phyloP scores from a whole-genome alignment of 2,329 filamentous ascomycete species.

The Paramyrothecium sp. region DNA sequence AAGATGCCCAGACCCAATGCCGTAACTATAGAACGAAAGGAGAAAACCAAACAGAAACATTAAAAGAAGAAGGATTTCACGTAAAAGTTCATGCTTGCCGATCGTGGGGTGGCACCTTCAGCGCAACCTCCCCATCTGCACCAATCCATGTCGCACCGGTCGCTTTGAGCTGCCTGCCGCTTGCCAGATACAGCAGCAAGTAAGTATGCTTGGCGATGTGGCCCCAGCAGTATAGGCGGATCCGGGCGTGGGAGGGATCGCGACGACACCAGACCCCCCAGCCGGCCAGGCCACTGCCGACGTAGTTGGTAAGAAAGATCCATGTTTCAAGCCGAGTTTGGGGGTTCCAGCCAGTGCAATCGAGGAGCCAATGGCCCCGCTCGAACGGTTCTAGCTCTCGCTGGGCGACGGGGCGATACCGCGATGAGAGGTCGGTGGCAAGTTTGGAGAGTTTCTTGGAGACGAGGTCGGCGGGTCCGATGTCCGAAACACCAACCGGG shows the following conservation, averaged over 20 bases:
- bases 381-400: conserved; percentile 53
- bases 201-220: conserved; percentile 71
- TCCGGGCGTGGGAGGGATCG: conserved; percentile 32
- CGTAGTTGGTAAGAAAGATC: conserved; percentile 58
- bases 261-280: conserved; percentile 65
- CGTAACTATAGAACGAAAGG: too few species aligned
- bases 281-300: conserved; percentile 58
- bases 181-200: conserved; percentile 71
- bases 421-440: conserved; percentile 48
- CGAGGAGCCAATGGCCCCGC: conserved; percentile 75
- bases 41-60: too few species aligned
- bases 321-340: conserved; percentile 54
- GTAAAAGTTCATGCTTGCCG: conserved; percentile 6
- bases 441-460: conserved; percentile 53
- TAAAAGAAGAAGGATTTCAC: not conserved
- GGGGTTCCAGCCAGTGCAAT: conserved; percentile 53
- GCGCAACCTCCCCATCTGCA: conserved; percentile 52
- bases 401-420: conserved; percentile 47
- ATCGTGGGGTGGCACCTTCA: conserved; percentile 32
- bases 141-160: conserved; percentile 66
- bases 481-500: conserved; percentile 39
- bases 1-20: too few species aligned
- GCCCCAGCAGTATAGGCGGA: conserved; percentile 79
- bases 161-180: conserved; percentile 57
- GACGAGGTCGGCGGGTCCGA: conserved; percentile 50